A percentile compares a stretch with the other conserved stretches of the same genome.
Conservation (phyloP, 345 rosid species). For the Anacardium occidentale region DNA sequence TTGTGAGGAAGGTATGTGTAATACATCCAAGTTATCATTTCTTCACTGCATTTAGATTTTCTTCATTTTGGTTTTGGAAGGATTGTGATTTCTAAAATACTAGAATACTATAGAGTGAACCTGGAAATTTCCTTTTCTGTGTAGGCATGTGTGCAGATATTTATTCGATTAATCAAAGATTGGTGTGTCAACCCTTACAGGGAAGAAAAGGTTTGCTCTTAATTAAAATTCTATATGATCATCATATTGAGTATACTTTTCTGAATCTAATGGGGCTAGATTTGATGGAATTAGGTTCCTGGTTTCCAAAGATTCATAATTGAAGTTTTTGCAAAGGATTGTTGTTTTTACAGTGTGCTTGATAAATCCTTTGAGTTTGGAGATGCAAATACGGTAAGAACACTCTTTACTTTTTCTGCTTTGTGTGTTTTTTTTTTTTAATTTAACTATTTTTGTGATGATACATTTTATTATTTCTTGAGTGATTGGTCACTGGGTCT, state of each 20-base stretch:
- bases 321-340: slow-evolving; percentile 68
- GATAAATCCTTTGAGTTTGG: slow-evolving; percentile 84
- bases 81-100: slow-evolving; percentile 4
- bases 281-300: slow-evolving; percentile 49
- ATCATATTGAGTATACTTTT: neutral
- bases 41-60: neutral
- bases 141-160: slow-evolving; percentile 92
- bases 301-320: slow-evolving; percentile 78
- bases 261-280: neutral
- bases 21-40: neutral
- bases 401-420: too few relatives aligned
- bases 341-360: slow-evolving; percentile 83
- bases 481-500: too few relatives aligned
- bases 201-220: slow-evolving; percentile 60
- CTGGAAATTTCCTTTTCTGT: slow-evolving; percentile 12
- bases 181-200: slow-evolving; percentile 62
- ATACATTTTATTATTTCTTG: too few relatives aligned
- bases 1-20: slow-evolving; percentile 67
- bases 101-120: neutral
- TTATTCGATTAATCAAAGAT: slow-evolving; percentile 81
- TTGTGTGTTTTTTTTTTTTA: too few relatives aligned
- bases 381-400: slow-evolving; percentile 88
- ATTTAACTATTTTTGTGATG: too few relatives aligned
- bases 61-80: slow-evolving; percentile 6
- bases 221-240: neutral